Evolutionary conservation across 495 filamentous ascomycete genomes (phyloP), one percentile per base, ranked within the genome.

Genomic region (Aspergillus mulundensis): DNA sequence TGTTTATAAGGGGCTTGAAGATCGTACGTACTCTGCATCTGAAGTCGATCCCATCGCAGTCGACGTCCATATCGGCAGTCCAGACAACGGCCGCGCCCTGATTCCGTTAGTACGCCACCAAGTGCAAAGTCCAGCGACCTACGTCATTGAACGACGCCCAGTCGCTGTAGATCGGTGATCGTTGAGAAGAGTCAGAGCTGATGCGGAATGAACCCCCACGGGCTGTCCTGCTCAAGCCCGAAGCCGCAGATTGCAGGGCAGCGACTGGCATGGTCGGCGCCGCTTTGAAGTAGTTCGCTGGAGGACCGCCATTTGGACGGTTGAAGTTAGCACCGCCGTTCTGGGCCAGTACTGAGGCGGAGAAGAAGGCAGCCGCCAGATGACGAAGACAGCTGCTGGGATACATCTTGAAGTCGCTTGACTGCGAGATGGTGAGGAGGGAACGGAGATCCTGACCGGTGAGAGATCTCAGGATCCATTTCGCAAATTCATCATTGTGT

Each of bases 1-100:
- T 11, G 21, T n/a, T 1, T 18, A 16, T 2, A 11, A n/a, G 21
- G n/a, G 10, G 11, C n/a, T 14, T 19, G 1, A 1, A 7, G 43
- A 38, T 32, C 46, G 1, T 55, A 69, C 46, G 1, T 55, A 69
- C 70, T 57, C 60, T 59, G 59, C 71, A 74, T 21, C 59, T 50
- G 30, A 65, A 66, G 44, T 72, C 63, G 5, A 71, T 54, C 3
- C 71, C 71, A 49, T 74, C 71, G 28, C 71, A 74, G 53, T 74
- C 71, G 0, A 72, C 68, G 53, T 74, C 70, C 71, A 74, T 74
- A 39, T 74, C 70, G 0, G 71, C 70, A 0, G 70, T 48, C 61
- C 61, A 74, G 30, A 67, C 64, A 43, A 67, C 64, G 10, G 71
- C 70, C 3, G 71, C 64, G 7, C 68, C 71, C 71, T 74, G 34